These are phyloP conservation scores for Pyricularia sp. DNA, from an alignment of 2,329 filamentous ascomycete genomes.

Conservation along the genomic window DNA sequence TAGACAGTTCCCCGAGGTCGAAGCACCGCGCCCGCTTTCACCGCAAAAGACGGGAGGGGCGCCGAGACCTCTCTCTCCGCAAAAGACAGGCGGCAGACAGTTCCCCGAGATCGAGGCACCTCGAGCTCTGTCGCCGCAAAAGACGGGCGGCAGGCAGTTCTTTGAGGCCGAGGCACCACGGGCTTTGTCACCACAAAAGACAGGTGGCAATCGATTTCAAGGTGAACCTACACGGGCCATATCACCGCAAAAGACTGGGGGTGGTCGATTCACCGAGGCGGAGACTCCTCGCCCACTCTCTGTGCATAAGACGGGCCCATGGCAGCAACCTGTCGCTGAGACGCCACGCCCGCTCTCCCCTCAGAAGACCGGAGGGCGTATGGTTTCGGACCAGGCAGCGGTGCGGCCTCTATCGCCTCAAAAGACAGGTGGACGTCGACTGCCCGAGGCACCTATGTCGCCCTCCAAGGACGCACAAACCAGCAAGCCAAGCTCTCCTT, in stretches of 20 bases:
- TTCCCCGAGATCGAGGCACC: not conserved
- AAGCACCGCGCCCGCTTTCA: not conserved
- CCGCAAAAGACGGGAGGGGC: not conserved
- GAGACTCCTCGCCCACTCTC: not conserved
- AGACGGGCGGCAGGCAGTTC: not conserved
- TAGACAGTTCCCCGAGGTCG: not conserved
- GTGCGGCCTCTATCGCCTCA: not conserved
- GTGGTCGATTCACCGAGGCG: not conserved
- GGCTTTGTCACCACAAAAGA: slow-evolving; percentile 5
- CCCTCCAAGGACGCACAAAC: slow-evolving; percentile 15
- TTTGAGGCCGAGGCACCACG: slow-evolving; percentile 6
- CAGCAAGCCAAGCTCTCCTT: slow-evolving; percentile 16
- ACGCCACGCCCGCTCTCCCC: not conserved
- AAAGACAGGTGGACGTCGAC: not conserved
- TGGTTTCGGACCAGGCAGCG: not conserved
- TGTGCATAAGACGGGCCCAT: not conserved
- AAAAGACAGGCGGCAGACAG: not conserved
- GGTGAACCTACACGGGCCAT: not conserved
- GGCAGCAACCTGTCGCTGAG: not conserved
- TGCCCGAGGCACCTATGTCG: slow-evolving; percentile 16
- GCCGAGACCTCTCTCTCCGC: not conserved
- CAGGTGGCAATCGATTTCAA: not conserved
- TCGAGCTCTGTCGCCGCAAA: slow-evolving; percentile 4
- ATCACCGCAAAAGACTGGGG: not conserved
- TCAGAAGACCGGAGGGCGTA: not conserved